These are phyloP conservation scores for Candida golubevii DNA, from an alignment of 805 yeast genomes.

Conservation along the genomic window DNA sequence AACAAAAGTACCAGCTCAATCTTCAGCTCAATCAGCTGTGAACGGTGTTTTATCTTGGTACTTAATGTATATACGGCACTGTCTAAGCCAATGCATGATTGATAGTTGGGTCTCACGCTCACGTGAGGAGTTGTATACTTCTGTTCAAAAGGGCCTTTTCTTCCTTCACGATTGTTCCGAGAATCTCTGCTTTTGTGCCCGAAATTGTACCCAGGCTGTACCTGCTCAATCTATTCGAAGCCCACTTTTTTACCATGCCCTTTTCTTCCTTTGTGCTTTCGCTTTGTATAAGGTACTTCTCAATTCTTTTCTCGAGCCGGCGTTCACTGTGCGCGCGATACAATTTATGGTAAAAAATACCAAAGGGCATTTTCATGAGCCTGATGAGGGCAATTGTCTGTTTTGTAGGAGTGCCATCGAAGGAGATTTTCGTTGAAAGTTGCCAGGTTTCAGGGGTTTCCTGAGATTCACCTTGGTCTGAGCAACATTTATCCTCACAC, in stretches of 20 bases:
- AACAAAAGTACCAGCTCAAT: no score
- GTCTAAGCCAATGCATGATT: no score
- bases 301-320: conserved; percentile 19
- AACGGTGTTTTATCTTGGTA: no score
- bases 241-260: conserved; percentile 23
- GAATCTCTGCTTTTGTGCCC: conserved; percentile 14
- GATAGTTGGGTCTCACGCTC: no score
- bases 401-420: conserved; percentile 42
- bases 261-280: conserved; percentile 9
- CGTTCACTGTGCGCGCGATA: conserved; percentile 19
- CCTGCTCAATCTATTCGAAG: conserved; percentile 20
- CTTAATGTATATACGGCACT: no score
- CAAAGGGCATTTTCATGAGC: conserved; percentile 25
- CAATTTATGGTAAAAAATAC: conserved; percentile 22
- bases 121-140: not conserved
- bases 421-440: conserved; percentile 35
- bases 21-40: no score
- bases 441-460: conserved; percentile 41
- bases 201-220: conserved; percentile 13
- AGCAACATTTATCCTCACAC: not conserved
- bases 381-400: conserved; percentile 28
- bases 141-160: conserved; percentile 25
- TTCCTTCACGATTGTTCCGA: conserved; percentile 19
- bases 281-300: conserved; percentile 17
- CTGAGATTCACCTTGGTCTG: not conserved